A percentile compares a stretch with the other conserved stretches of the same genome.
These are phyloP conservation scores for Schoenoplectus tabernaemontani DNA, from an alignment of 202 grass and related monocot species.

Conservation along the genomic window DNA sequence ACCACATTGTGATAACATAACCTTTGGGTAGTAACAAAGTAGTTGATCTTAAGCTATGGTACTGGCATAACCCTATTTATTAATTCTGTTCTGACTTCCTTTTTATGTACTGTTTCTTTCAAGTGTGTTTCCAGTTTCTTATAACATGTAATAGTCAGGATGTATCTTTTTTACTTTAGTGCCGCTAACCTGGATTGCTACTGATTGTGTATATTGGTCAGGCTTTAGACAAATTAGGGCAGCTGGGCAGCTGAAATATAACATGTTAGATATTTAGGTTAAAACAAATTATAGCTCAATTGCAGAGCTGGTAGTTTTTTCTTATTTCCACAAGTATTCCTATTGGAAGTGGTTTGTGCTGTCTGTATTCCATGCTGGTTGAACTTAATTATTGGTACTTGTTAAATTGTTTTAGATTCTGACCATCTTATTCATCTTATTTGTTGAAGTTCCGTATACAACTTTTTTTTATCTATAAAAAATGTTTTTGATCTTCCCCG, in stretches of 20 bases:
- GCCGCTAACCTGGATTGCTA: not conserved
- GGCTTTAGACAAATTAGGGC: not conserved
- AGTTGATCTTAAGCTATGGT: not conserved
- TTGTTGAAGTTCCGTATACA: not conserved
- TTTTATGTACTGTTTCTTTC: not conserved
- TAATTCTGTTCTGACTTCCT: not conserved
- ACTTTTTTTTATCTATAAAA: not conserved
- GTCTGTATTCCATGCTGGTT: not conserved
- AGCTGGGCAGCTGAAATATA: not conserved
- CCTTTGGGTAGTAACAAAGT: not conserved
- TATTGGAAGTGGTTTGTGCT: not conserved
- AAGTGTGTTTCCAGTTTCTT: not conserved
- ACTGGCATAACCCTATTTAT: not conserved
- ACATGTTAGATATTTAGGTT: not conserved
- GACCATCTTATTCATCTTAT: not conserved
- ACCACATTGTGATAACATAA: not conserved
- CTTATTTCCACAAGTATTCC: not conserved
- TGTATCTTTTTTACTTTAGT: not conserved
- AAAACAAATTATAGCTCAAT: not conserved
- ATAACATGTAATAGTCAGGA: not conserved
- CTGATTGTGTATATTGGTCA: not conserved
- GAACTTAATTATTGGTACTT: not conserved
- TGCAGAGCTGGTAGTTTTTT: not conserved
- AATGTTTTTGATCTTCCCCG: not conserved
- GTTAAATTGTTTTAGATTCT: not conserved